These are phyloP conservation scores for Paramyrothecium sp. DNA, from an alignment of 2,329 filamentous ascomycete genomes.

Conservation along the genomic window DNA sequence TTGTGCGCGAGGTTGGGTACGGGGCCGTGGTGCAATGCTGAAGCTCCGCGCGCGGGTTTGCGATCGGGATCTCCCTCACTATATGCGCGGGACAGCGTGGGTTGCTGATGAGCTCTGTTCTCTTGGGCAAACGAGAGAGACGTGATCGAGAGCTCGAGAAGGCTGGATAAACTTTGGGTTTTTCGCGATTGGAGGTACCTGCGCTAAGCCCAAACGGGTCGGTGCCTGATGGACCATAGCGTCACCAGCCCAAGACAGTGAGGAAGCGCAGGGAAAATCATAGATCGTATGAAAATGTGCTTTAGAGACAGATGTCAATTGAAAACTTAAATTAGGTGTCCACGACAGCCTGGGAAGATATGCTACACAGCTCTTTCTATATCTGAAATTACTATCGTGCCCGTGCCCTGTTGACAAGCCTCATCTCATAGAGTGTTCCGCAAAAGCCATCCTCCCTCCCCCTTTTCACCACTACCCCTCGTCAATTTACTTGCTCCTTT, in stretches of 20 bases:
- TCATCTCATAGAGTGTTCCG: no score
- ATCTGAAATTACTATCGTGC: no score
- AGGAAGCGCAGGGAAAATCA: no score
- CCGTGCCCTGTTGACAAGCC: no score
- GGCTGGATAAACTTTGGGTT: slow-evolving; percentile 34
- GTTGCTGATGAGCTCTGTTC: neutral
- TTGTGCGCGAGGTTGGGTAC: slow-evolving; percentile 1
- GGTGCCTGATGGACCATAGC: slow-evolving; percentile 13
- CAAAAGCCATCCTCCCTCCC: neutral
- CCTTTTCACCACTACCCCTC: neutral
- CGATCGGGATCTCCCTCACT: neutral
- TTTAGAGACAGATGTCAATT: no score
- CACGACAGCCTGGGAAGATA: no score
- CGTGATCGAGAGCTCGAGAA: slow-evolving; percentile 25
- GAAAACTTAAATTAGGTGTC: no score
- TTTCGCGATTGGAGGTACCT: slow-evolving; percentile 30
- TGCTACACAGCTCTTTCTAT: no score
- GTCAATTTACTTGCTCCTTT: neutral
- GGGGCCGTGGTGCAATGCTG: neutral
- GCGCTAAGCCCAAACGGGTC: slow-evolving; percentile 35
- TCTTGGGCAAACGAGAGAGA: slow-evolving; percentile 12
- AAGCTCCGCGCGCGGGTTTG: slow-evolving; percentile 3
- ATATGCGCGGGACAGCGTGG: neutral
- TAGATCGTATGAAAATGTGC: no score
- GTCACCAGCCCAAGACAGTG: slow-evolving; percentile 3